Evolutionary conservation across 192 early-diverging fungal genomes (phyloP).

Genomic region (Thamnidium elegans): DNA sequence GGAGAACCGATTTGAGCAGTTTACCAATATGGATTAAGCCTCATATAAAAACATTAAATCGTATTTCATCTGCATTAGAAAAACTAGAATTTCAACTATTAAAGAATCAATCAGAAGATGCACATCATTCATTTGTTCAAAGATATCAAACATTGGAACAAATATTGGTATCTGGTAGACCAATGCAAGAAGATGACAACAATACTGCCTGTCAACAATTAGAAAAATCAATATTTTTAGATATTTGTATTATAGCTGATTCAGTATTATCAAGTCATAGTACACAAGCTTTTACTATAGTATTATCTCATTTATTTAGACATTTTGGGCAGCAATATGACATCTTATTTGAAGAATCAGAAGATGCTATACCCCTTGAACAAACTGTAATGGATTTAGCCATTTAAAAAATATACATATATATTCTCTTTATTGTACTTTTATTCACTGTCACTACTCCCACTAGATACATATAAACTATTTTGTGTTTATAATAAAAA

Average conservation of each 20-base stretch:
- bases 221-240: constrained; percentile 6
- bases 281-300: not conserved
- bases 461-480: no score
- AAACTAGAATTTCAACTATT: not conserved
- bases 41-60: not conserved
- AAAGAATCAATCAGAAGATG: not conserved
- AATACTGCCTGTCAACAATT: not conserved
- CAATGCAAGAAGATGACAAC: not conserved
- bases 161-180: not conserved
- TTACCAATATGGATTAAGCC: constrained; percentile 1
- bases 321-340: constrained; percentile 9
- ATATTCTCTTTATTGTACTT: no score
- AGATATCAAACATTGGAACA: not conserved
- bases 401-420: no score
- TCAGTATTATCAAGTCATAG: not conserved
- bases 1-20: not conserved
- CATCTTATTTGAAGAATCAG: not conserved
- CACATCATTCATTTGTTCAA: not conserved
- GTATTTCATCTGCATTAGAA: not conserved
- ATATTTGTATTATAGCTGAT: constrained; percentile 9
- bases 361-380: constrained; percentile 6
- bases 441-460: no score
- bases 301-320: constrained; percentile 1
- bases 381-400: not conserved
- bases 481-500: no score